Conservation (phyloP, 805 yeast genomes). For the Hanseniaspora lindneri region DNA sequence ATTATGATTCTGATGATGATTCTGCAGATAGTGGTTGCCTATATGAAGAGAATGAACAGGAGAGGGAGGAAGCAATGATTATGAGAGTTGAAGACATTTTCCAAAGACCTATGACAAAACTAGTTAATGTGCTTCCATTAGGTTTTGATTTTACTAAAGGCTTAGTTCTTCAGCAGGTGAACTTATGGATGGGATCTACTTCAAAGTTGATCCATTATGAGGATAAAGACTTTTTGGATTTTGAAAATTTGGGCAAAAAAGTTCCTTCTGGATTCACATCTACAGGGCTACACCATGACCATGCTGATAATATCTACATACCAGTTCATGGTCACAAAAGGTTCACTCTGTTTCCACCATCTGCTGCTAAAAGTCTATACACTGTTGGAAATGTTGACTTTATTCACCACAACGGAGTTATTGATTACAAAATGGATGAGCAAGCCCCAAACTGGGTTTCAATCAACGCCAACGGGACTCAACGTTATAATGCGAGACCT, state of each 20-base stretch:
- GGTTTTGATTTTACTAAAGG: constrained; percentile 34
- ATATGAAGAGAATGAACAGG: constrained; percentile 22
- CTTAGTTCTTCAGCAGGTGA: constrained; percentile 57
- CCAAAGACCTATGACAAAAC: constrained; percentile 50
- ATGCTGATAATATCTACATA: constrained; percentile 62
- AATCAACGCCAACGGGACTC: constrained; percentile 51
- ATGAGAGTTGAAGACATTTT: constrained; percentile 39
- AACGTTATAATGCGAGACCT: constrained; percentile 37
- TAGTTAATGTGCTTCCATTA: constrained; percentile 32
- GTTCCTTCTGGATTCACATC: constrained; percentile 51
- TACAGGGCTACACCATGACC: constrained; percentile 71
- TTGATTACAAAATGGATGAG: constrained; percentile 46
- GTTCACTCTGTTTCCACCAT: constrained; percentile 56
- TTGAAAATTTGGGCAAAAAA: constrained; percentile 38
- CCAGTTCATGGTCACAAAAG: constrained; percentile 50
- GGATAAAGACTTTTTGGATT: constrained; percentile 17
- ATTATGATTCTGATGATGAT: constrained; percentile 19
- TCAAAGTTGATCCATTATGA: constrained; percentile 17
- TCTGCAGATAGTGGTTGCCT: constrained; percentile 17
- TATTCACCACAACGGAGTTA: constrained; percentile 50
- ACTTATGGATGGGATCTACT: constrained; percentile 56
- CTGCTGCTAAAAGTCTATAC: constrained; percentile 44
- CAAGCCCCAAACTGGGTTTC: constrained; percentile 54
- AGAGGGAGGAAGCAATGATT: constrained; percentile 29
- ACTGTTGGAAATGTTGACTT: constrained; percentile 52